Base-by-base conservation (phyloP, 257 asterid species). In the Solanum rostratum region DNA sequence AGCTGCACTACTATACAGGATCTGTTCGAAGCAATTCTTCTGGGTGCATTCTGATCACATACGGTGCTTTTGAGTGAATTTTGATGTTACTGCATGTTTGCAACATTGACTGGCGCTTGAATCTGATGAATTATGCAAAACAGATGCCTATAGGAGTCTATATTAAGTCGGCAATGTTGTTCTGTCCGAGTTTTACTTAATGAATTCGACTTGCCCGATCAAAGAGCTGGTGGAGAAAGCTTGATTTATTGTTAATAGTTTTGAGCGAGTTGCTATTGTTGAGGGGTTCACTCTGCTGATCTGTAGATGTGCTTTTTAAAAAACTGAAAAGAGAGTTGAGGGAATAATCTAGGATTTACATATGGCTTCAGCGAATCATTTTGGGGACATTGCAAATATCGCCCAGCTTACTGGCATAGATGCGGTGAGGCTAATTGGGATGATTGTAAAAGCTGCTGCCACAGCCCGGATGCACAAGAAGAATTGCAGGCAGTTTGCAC, bases 391-490 rank as follows among this genome's bases (percentile, higher is more conserved):
- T 18, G 97, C 98, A 55, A 95, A 92, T 86, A 86, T 91, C 18
- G 98, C 97, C 83, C 98, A 95, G 86, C 90, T 95, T n/a, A 86
- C 94, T 0, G 98, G 98, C 8, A 41, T 93, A 10, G 98, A 95
- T 85, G 98, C 96, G 0, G 96, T 93, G 85, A 90, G 87, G 84
- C 90, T 95, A 43, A 93, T 95, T 27, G 93, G 94, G 60, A 88
- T 95, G 97, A 95, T 95, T 69, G 98, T 93, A 87, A 91, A 90
- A 88, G 96, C 98, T 19, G 96, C 98, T 2, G 90, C 43, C 82
- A 92, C 97, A 0, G 98, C 98, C n/a, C 91, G 96, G 80, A 90
- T 95, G 97, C 98, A 95, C 91, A 95, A 95, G 93, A 93, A 88
- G 62, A 95, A 95, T 84, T 95, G 98, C 89, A 88, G 90, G 90